phyloP scores from a whole-genome alignment of 345 rosid species.

The Clausena lansium region DNA sequence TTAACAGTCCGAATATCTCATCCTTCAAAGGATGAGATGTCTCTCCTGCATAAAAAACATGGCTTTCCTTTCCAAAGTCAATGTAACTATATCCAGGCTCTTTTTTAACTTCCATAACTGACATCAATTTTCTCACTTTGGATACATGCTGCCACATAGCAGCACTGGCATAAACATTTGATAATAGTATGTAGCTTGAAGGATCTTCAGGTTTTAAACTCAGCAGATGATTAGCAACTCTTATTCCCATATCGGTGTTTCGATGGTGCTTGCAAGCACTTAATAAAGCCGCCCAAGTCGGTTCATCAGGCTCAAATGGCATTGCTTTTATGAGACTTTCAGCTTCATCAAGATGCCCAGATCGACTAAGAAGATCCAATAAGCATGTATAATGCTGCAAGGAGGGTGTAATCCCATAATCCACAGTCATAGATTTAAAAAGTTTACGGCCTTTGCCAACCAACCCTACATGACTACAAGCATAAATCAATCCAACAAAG shows the following conservation, averaged over 20 bases:
- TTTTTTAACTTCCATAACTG: conserved; percentile 45
- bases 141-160: conserved; percentile 58
- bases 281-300: conserved; percentile 79
- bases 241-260: conserved; percentile 42
- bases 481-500: conserved; percentile 70
- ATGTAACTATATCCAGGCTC: conserved; percentile 71
- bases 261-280: conserved; percentile 72
- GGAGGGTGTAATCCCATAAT: conserved; percentile 54
- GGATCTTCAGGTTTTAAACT: conserved; percentile 55
- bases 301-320: conserved; percentile 79
- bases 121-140: conserved; percentile 54
- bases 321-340: conserved; percentile 52
- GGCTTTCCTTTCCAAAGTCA: conserved; percentile 46
- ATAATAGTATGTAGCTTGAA: conserved; percentile 65
- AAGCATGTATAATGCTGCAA: conserved; percentile 77
- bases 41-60: conserved; percentile 71
- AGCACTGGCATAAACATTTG: conserved; percentile 59
- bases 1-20: conserved; percentile 47
- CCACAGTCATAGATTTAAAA: conserved; percentile 58
- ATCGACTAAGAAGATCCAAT: conserved; percentile 76
- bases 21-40: conserved; percentile 49
- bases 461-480: conserved; percentile 80
- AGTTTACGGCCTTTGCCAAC: conserved; percentile 58
- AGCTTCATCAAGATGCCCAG: conserved; percentile 70
- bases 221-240: conserved; percentile 51